These are phyloP conservation scores for Trichothecium roseum DNA, from an alignment of 2,329 filamentous ascomycete genomes.

Conservation along the genomic window DNA sequence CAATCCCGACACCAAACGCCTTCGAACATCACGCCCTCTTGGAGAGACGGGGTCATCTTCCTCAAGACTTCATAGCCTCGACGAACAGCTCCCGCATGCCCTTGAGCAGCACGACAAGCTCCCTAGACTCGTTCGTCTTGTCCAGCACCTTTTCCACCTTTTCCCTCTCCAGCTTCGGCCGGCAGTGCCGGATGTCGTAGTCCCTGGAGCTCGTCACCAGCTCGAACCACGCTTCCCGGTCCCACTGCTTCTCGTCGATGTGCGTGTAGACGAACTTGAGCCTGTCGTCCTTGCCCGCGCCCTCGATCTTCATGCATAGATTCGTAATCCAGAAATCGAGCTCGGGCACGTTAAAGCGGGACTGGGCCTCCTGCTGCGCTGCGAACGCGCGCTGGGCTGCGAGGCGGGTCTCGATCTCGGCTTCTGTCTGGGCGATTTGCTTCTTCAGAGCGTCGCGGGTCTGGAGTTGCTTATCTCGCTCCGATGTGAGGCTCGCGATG, in stretches of 20 bases:
- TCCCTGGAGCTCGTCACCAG: conserved; percentile 71
- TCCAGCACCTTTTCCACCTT: conserved; percentile 69
- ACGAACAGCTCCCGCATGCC: conserved; percentile 74
- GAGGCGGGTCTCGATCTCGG: conserved; percentile 56
- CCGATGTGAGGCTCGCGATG: conserved; percentile 45
- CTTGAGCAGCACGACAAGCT: conserved; percentile 63
- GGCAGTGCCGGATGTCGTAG: conserved; percentile 72
- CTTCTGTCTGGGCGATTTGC: conserved; percentile 58
- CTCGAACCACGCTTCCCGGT: conserved; percentile 88
- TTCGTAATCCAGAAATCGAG: conserved; percentile 94
- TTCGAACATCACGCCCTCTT: not conserved
- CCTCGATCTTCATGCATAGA: conserved; percentile 80
- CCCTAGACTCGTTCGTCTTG: conserved; percentile 68
- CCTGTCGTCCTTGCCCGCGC: conserved; percentile 71
- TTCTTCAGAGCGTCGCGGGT: conserved; percentile 45
- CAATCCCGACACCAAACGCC: conserved; percentile 1
- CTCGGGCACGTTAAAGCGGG: conserved; percentile 83
- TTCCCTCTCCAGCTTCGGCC: conserved; percentile 73
- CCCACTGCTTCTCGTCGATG: conserved; percentile 78
- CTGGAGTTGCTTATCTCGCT: conserved; percentile 50
- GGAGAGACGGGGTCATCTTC: not conserved
- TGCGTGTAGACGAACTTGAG: conserved; percentile 87
- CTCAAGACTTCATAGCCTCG: conserved; percentile 47
- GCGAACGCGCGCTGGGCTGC: conserved; percentile 66
- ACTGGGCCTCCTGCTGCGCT: conserved; percentile 69